Evolutionary conservation across 306 rosid genomes (phyloP).

Genomic region (Geum urbanum): DNA sequence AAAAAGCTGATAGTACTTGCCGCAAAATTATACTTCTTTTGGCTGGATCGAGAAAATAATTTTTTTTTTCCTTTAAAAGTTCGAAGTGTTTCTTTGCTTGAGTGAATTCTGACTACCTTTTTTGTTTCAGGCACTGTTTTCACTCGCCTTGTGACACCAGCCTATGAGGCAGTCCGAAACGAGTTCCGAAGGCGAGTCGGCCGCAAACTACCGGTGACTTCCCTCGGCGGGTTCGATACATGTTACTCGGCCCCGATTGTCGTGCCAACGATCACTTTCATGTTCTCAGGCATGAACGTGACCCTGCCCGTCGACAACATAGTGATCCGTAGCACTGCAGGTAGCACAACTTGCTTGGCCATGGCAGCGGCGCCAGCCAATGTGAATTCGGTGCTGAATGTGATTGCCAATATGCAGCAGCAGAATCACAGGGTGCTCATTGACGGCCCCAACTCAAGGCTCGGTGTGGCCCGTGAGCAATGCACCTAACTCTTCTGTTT

Average conservation of each 20-base stretch:
- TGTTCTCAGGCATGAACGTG: constrained; percentile 86
- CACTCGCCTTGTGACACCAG: constrained; percentile 75
- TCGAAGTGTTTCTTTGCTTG: too few relatives aligned
- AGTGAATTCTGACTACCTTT: too few relatives aligned
- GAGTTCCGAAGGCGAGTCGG: constrained; percentile 66
- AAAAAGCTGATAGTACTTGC: not conserved
- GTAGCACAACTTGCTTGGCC: constrained; percentile 67
- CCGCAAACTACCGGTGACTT: constrained; percentile 31
- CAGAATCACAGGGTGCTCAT: constrained; percentile 81
- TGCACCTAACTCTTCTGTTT: constrained; percentile 41
- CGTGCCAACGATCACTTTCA: constrained; percentile 67
- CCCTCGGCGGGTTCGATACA: constrained; percentile 90
- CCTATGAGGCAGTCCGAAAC: constrained; percentile 54
- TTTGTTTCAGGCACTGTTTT: constrained; percentile 83
- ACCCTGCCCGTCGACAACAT: constrained; percentile 74
- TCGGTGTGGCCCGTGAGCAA: constrained; percentile 77
- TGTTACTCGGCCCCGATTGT: constrained; percentile 64
- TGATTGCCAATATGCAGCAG: constrained; percentile 92
- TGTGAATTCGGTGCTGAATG: constrained; percentile 82
- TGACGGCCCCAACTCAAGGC: constrained; percentile 77
- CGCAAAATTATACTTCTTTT: too few relatives aligned
- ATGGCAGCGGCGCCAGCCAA: constrained; percentile 81
- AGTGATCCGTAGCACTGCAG: constrained; percentile 66
- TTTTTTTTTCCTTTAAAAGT: not conserved
- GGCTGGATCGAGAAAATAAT: not conserved